phyloP scores from a whole-genome alignment of 371 early-diverging fungal genomes.

The Mucor racemosus region DNA sequence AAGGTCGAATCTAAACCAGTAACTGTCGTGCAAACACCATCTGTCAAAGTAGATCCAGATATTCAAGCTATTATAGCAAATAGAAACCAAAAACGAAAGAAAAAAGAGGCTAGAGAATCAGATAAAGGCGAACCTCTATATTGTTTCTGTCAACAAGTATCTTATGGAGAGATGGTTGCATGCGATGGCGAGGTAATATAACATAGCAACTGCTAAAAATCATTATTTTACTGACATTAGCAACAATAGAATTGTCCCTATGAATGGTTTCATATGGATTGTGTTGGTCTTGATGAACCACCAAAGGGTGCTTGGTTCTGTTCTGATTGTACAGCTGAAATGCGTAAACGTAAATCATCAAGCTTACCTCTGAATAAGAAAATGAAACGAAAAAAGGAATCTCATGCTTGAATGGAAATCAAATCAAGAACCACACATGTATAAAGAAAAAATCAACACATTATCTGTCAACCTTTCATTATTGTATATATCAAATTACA shows the following conservation, averaged over 20 bases:
- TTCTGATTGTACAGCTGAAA: constrained; percentile 66
- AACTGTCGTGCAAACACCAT: neutral
- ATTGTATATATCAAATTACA: neutral
- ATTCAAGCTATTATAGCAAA: constrained; percentile 30
- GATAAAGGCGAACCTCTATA: constrained; percentile 83
- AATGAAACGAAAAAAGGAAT: constrained; percentile 26
- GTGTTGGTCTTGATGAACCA: constrained; percentile 83
- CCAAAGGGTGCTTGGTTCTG: constrained; percentile 96
- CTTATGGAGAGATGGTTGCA: constrained; percentile 98
- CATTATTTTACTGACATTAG: neutral
- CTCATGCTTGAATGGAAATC: constrained; percentile 6
- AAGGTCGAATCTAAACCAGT: constrained; percentile 12
- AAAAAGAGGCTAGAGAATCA: constrained; percentile 39
- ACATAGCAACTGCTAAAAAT: neutral
- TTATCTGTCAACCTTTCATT: neutral
- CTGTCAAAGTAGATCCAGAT: constrained; percentile 14
- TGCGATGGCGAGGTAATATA: constrained; percentile 87
- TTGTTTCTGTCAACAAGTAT: constrained; percentile 94
- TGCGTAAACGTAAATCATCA: constrained; percentile 39
- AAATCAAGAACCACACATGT: neutral
- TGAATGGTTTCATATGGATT: constrained; percentile 97
- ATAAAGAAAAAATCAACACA: neutral
- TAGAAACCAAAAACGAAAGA: constrained; percentile 38
- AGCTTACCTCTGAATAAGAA: constrained; percentile 10
- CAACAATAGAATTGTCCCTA: constrained; percentile 57